Percentiles rank a stretch among this genome's conserved stretches.
phyloP scores from a whole-genome alignment of 192 early-diverging fungal species.

The Pecoramyces ruminantium region DNA sequence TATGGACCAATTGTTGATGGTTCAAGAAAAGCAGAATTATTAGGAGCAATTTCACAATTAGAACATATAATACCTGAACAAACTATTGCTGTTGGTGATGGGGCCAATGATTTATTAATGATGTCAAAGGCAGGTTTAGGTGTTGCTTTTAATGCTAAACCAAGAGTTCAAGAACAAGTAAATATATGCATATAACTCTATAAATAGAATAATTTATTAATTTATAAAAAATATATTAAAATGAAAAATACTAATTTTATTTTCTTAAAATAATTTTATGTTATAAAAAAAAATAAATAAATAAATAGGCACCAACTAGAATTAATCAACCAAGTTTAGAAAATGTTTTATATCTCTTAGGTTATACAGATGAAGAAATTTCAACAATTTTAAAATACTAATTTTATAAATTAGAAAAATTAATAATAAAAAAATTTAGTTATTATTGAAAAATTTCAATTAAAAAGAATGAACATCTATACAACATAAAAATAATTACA shows the following conservation, averaged over 20 bases:
- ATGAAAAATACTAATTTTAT: neutral
- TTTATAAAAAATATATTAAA: neutral
- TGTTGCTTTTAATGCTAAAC: slow-evolving; percentile 96
- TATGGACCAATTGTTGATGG: slow-evolving; percentile 82
- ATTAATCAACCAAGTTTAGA: slow-evolving; percentile 89
- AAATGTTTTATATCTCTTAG: slow-evolving; percentile 75
- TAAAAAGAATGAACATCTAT: no score
- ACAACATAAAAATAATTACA: no score
- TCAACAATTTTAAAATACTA: neutral
- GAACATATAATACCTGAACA: slow-evolving; percentile 73
- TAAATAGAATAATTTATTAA: neutral
- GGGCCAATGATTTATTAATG: slow-evolving; percentile 96
- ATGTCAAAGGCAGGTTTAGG: slow-evolving; percentile 81
- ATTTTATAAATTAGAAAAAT: no score
- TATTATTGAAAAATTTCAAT: no score
- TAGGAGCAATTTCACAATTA: slow-evolving; percentile 89
- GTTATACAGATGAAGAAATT: slow-evolving; percentile 59
- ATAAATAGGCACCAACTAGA: slow-evolving; percentile 48
- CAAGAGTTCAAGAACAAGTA: slow-evolving; percentile 78
- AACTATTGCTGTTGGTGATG: slow-evolving; percentile 96
- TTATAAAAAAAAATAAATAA: neutral
- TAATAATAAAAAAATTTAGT: no score
- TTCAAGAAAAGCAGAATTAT: slow-evolving; percentile 77
- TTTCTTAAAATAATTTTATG: neutral
- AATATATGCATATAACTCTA: neutral